Base-by-base conservation (phyloP, 306 rosid species). In the Ammopiptanthus mongolicus region DNA sequence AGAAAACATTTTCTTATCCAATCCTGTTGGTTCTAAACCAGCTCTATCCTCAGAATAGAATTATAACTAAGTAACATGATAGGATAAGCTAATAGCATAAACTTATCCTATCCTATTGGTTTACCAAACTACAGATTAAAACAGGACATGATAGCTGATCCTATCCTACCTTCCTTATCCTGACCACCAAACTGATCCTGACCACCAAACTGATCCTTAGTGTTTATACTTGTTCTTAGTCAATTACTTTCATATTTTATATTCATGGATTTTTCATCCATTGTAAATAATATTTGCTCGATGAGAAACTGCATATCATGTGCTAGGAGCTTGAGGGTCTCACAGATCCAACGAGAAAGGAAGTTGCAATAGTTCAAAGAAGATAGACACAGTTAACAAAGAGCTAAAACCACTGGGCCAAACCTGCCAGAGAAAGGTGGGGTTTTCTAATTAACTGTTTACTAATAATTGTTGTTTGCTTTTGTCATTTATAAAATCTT, bases 331-430 rank as follows among this genome's bases (percentile, higher is more conserved):
- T 95, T 65, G 99, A 95, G 78, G 87, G 81, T 53, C 88, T 95
- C 6, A 71, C 90, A 53, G 99, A 95, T 90, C 99, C 99, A 19
- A 82, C 86, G 99, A 95, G 96, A 82, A 95, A 95, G 83, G 99
- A 95, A 22, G 97, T 95, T 69, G 80, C 88, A 25, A 5, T 59
- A 12, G 92, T 95, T 75, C 72, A 29, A 95, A 95, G 86, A 95
- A 75, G 92, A 92, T 95, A 37, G 99, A 95, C 78, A 28, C 82
- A 3, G 90, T 88, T 12, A 88, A 90, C 97, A 95, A 92, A 85
- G 99, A 95, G 84, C 86, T 95, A 82, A 95, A 92, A 87, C 97
- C 99, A 63, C 85, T 92, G 61, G 97, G 99, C 60, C 96, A 90
- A 62, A 88, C 91, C 41, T 92, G 97, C 87, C 99, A 90, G 66